Evolutionary conservation across 441 rosid species (phyloP), one percentile per base, ranked within the genome.

Genomic region (Arabidopsis lyrata): DNA sequence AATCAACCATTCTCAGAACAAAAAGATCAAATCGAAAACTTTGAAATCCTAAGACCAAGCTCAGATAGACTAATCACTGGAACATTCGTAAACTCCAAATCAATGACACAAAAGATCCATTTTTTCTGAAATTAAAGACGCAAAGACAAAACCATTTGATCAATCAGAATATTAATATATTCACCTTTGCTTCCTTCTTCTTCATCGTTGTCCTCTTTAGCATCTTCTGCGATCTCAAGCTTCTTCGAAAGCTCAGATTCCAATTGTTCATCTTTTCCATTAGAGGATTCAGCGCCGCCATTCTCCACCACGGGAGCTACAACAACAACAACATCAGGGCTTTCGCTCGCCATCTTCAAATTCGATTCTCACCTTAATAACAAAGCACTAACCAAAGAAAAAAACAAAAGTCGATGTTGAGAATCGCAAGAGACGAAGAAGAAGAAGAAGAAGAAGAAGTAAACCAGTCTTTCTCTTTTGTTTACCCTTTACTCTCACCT

Each of bases 141-240:
- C 8, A 49, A 10, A 66, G 22, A 45, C 55, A 68, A 68, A 60
- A 41, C 41, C 54, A 70, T 0, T 47, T 10, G 29, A 49, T 61
- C 63, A 55, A 70, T 39, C 42, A 16, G 42, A 36, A 9, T 3
- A 62, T 5, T 2, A 4, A 34, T 13, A 1, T 29, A 50, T 64
- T 70, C 71, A 88, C 95, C 95, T 87, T 90, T 82, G 47, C 44
- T 85, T 53, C 79, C 93, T 4, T 86, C 92, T 36, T 79, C 95
- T 15, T 78, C 73, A 3, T 72, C 69, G 20, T 77, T 42, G 15
- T 78, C 78, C 1, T 73, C 88, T 32, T 82, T 77, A 39, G 72
- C 79, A 41, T 84, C 84, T 16, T 84, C 75, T 10, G 68, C 42
- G 60, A 83, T 75, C 78, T 81, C 86, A 53, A 73, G 68, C 76